phyloP scores from a whole-genome alignment of 441 rosid genomes.

The Populus trichocarpa region DNA sequence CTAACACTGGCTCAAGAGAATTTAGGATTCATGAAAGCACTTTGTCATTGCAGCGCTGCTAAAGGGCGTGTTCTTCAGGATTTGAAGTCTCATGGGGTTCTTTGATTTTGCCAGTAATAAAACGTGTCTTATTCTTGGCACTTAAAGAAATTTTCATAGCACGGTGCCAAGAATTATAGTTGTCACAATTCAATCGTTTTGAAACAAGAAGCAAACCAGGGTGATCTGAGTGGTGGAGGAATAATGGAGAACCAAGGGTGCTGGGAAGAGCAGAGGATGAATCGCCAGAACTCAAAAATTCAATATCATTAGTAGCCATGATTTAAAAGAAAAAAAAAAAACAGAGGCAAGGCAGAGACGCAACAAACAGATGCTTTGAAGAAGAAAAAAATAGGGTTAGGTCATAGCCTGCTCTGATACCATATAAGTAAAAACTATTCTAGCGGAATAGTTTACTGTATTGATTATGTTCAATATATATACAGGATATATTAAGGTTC shows the following conservation, averaged over 20 bases:
- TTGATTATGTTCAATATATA: too few species aligned
- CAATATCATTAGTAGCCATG: too few species aligned
- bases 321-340: too few species aligned
- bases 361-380: too few species aligned
- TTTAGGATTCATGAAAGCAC: background rate
- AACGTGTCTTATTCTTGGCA: background rate
- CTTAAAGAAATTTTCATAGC: background rate
- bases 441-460: too few species aligned
- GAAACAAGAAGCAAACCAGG: background rate
- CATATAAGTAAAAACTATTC: too few species aligned
- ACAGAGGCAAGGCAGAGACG: too few species aligned
- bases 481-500: too few species aligned
- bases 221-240: background rate
- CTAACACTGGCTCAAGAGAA: background rate
- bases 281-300: too few species aligned
- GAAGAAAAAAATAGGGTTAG: too few species aligned
- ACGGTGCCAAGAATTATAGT: background rate
- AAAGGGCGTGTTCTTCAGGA: background rate
- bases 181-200: background rate
- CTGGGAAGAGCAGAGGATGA: too few species aligned
- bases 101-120: background rate
- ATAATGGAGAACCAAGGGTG: background rate
- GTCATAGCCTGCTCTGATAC: too few species aligned
- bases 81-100: background rate
- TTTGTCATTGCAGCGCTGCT: background rate